Evolutionary conservation across 768 basidiomycete species (phyloP).

Genomic region (Pholiota microspora): DNA sequence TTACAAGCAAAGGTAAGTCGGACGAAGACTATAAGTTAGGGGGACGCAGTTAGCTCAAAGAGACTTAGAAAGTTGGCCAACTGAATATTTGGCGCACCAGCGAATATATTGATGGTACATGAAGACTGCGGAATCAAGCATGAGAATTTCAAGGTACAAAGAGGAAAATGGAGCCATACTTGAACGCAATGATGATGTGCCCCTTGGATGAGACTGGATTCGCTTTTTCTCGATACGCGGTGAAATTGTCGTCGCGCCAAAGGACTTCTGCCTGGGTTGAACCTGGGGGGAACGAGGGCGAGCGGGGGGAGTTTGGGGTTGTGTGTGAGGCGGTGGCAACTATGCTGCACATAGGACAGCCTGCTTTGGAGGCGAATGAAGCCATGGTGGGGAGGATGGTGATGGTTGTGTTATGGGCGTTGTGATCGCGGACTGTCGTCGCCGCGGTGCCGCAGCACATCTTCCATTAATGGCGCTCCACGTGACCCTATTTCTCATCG

Average conservation of each 20-base stretch:
- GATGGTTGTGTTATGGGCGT: not conserved
- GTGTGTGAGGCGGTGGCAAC: constrained; percentile 52
- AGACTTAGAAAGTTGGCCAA: not conserved
- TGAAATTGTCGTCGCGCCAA: constrained; percentile 78
- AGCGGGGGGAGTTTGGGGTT: constrained; percentile 41
- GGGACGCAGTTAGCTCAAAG: constrained; percentile 4
- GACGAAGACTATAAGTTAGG: constrained; percentile 54
- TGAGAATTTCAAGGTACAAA: constrained; percentile 7
- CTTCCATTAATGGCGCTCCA: constrained; percentile 7
- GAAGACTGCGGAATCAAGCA: constrained; percentile 45
- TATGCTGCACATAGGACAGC: constrained; percentile 78
- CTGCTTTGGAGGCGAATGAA: constrained; percentile 60
- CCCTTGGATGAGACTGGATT: constrained; percentile 73
- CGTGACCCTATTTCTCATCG: constrained; percentile 21
- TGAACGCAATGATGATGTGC: constrained; percentile 74
- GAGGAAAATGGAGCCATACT: constrained; percentile 41
- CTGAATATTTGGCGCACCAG: constrained; percentile 38
- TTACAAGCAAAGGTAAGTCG: constrained; percentile 70
- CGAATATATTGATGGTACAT: constrained; percentile 76
- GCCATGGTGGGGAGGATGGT: constrained; percentile 27
- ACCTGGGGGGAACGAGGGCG: constrained; percentile 43
- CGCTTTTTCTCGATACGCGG: constrained; percentile 66
- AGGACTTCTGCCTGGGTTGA: constrained; percentile 59
- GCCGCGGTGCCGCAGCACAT: not conserved
- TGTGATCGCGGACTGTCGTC: constrained; percentile 1